A percentile compares a stretch with the other conserved stretches of the same genome.
These are phyloP conservation scores for Pezicula carpinea DNA, from an alignment of 2,329 filamentous ascomycete genomes.

Conservation along the genomic window DNA sequence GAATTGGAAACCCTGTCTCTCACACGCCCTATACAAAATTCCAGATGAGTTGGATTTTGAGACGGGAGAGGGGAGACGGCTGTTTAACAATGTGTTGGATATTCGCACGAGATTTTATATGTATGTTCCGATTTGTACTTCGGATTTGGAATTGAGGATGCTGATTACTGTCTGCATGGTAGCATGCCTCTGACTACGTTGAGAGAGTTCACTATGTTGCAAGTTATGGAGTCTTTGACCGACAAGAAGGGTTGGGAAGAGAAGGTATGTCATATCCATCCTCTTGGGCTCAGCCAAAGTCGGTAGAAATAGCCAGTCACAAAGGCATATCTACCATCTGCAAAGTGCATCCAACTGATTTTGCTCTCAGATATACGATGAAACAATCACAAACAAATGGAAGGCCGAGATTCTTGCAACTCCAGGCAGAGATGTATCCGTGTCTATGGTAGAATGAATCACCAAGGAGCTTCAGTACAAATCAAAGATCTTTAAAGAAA, in stretches of 20 bases:
- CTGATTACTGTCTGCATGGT: neutral
- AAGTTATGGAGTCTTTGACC: slow-evolving; percentile 21
- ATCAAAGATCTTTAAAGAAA: slow-evolving; percentile 10
- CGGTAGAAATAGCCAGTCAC: neutral
- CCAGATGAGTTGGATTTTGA: neutral
- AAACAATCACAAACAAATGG: slow-evolving; percentile 22
- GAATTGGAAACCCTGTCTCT: slow-evolving; percentile 6
- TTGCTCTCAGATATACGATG: slow-evolving; percentile 18
- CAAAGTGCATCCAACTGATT: neutral
- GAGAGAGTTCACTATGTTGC: slow-evolving; percentile 23
- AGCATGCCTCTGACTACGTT: slow-evolving; percentile 12
- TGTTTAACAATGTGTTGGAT: slow-evolving; percentile 7
- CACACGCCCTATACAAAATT: neutral
- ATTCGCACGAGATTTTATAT: neutral
- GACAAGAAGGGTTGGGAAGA: slow-evolving; percentile 23
- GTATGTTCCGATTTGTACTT: neutral
- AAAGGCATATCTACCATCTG: neutral
- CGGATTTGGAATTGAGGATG: neutral
- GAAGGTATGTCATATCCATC: slow-evolving; percentile 13
- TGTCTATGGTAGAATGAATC: slow-evolving; percentile 29
- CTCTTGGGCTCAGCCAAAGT: neutral
- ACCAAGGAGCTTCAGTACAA: slow-evolving; percentile 21
- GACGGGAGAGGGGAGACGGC: neutral
- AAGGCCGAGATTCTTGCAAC: slow-evolving; percentile 16
- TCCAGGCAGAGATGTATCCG: slow-evolving; percentile 23